A percentile compares a stretch with the other conserved stretches of the same genome.
Conservation (phyloP, 257 asterid species). For the Solanum sejunctum region DNA sequence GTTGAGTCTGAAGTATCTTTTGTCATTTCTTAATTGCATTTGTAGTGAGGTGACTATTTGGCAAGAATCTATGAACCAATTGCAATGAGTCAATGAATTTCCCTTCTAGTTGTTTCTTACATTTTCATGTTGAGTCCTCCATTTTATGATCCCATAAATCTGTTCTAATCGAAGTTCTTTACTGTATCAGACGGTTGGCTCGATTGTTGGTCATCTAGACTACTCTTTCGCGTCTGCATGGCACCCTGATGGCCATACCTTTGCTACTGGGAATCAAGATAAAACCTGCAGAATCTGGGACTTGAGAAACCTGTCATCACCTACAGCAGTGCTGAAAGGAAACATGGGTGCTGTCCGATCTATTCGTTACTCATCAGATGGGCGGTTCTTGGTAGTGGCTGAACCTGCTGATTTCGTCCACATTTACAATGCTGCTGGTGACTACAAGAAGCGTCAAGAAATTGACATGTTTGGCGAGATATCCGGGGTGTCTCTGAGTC, state of each 20-base stretch:
- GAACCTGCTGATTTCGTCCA: slow-evolving; percentile 81
- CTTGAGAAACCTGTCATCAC: slow-evolving; percentile 32
- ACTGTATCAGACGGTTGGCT: slow-evolving; percentile 28
- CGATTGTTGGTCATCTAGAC: slow-evolving; percentile 62
- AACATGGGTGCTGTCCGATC: slow-evolving; percentile 65
- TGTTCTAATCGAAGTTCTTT: not conserved
- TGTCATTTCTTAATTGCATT: not conserved
- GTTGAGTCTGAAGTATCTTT: not conserved
- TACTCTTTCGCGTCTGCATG: slow-evolving; percentile 73
- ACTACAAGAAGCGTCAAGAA: slow-evolving; percentile 45
- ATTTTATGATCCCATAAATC: not conserved
- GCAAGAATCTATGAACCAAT: not conserved
- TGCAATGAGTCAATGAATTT: not conserved
- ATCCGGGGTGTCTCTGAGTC: slow-evolving; percentile 56
- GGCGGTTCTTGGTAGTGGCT: slow-evolving; percentile 50
- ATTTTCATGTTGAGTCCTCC: not conserved
- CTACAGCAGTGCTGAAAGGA: slow-evolving; percentile 41
- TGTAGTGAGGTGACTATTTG: not conserved
- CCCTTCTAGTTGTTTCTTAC: not conserved
- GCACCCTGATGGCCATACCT: slow-evolving; percentile 50
- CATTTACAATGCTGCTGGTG: slow-evolving; percentile 31
- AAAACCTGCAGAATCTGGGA: slow-evolving; percentile 73
- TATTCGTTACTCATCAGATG: slow-evolving; percentile 49
- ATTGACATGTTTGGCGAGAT: slow-evolving; percentile 76
- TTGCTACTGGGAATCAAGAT: slow-evolving; percentile 80